phyloP scores from a whole-genome alignment of 2,329 filamentous ascomycete genomes.

The Aspergillus sp. region DNA sequence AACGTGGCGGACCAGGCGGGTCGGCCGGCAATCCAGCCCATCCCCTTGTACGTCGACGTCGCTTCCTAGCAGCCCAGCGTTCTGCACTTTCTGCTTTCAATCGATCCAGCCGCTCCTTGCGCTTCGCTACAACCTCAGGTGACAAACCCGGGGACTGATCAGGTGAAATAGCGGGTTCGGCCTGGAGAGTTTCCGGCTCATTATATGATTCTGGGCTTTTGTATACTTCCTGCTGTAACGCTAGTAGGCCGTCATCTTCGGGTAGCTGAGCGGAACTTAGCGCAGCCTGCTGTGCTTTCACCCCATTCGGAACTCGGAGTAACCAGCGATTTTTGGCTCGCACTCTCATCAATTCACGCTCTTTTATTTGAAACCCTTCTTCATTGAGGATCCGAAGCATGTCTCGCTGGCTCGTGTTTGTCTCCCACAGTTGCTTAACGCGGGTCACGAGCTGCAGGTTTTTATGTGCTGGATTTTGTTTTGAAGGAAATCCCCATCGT shows the following conservation, averaged over 20 bases:
- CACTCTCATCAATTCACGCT: constrained; percentile 69
- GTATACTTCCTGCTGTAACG: constrained; percentile 42
- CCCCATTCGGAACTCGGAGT: constrained; percentile 61
- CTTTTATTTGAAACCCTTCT: constrained; percentile 72
- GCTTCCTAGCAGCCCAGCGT: constrained; percentile 63
- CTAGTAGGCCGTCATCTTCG: constrained; percentile 39
- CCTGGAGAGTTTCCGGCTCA: constrained; percentile 25
- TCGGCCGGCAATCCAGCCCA: constrained; percentile 69
- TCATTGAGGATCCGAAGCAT: constrained; percentile 70
- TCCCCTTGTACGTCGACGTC: constrained; percentile 66
- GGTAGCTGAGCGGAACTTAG: constrained; percentile 26
- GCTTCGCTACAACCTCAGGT: constrained; percentile 52
- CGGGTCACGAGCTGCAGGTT: constrained; percentile 66
- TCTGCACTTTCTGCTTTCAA: constrained; percentile 62
- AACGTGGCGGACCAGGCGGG: constrained; percentile 67
- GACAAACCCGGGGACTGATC: constrained; percentile 34
- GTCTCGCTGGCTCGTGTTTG: constrained; percentile 68
- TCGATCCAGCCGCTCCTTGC: constrained; percentile 54
- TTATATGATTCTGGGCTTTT: constrained; percentile 31
- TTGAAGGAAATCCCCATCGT: constrained; percentile 75
- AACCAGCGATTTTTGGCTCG: constrained; percentile 69
- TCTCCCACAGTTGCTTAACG: constrained; percentile 75
- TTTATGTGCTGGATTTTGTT: constrained; percentile 70
- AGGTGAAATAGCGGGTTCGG: constrained; percentile 25
- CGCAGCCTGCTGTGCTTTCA: constrained; percentile 45